Evolutionary conservation across 106 monocot genomes (phyloP).

Genomic region (Acanthochlamys bracteata): DNA sequence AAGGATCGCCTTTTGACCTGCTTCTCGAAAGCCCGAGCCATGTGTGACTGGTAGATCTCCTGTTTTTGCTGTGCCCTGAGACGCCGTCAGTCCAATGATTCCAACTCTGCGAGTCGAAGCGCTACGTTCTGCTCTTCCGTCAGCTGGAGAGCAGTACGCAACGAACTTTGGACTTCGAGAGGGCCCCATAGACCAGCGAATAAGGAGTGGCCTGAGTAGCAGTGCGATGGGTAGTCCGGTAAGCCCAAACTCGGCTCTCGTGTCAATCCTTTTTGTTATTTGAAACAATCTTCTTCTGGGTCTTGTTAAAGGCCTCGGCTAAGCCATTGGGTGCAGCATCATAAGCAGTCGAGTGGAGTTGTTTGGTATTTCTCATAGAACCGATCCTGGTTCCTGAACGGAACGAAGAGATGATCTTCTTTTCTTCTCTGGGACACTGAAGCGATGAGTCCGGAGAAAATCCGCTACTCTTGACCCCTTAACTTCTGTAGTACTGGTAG

Average conservation of each 20-base stretch:
- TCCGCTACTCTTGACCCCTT: slow-evolving; percentile 4
- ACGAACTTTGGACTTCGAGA: slow-evolving; percentile 6
- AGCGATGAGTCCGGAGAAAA: slow-evolving; percentile 7
- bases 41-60: slow-evolving; percentile 6
- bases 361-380: slow-evolving; percentile 4
- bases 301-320: slow-evolving; percentile 7
- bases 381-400: slow-evolving; percentile 6
- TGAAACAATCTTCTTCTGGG: slow-evolving; percentile 1
- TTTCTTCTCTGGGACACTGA: slow-evolving; percentile 5
- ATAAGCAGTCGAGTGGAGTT: slow-evolving; percentile 8
- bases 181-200: slow-evolving; percentile 9
- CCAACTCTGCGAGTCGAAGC: slow-evolving; percentile 7
- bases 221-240: slow-evolving; percentile 7
- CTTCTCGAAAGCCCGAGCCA: slow-evolving; percentile 7
- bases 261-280: slow-evolving; percentile 6
- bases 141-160: slow-evolving; percentile 3
- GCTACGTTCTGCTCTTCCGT: slow-evolving; percentile 7
- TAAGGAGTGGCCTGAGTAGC: slow-evolving; percentile 4
- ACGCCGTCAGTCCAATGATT: slow-evolving; percentile 4
- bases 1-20: slow-evolving; percentile 4
- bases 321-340: slow-evolving; percentile 9
- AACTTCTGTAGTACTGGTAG: slow-evolving; percentile 2
- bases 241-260: slow-evolving; percentile 7
- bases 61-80: slow-evolving; percentile 4
- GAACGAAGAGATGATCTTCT: neutral